Evolutionary conservation across 2,329 filamentous ascomycete species (phyloP), one percentile per base, ranked within the genome.

Genomic region (Trichoderma gracile): DNA sequence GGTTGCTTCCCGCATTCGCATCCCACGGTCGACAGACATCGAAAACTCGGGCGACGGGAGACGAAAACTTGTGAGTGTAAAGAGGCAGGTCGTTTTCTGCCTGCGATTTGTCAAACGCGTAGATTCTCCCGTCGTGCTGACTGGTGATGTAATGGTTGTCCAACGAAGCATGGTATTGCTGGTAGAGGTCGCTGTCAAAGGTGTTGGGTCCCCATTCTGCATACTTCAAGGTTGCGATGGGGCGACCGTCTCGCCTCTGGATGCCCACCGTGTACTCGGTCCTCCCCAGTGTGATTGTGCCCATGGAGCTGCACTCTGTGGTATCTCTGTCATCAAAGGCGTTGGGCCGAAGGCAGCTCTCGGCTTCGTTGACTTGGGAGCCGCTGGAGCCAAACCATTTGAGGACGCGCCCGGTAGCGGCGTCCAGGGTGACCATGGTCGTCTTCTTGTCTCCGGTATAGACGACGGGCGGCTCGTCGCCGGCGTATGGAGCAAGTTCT

Each of bases 151-250:
- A 97, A 67, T 90, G 90, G 69, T 91, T 88, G 74, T 98, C 93
- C 73, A 93, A 89, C 0, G 93, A 92, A 12, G 82, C 79, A 15
- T 84, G 85, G 72, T 98, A 95, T 73, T 98, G 92, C 56, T 86
- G 86, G 71, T 92, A 88, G 7, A 99, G 86, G 74, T 99, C 95
- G 68, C 86, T 86, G 76, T 99, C 94, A 66, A 89, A 91, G 65
- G 90, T 96, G 76, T 99, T 99, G 15, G 93, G 91, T 0, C 88
- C 89, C 95, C 95, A 99, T 75, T 99, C 95, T 12, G 92, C 90
- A 73, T 96, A 99, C 69, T 88, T 93, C 69, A 99, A 86, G 0
- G 92, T 97, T 72, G 93, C 96, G 67, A 99, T 89, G 8, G 87
- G 86, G 65, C 89, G 86, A 1, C 89, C 89, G 69, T 90, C 85